Conservation (phyloP, 495 filamentous ascomycete genomes). For the Xylaria castorea region DNA sequence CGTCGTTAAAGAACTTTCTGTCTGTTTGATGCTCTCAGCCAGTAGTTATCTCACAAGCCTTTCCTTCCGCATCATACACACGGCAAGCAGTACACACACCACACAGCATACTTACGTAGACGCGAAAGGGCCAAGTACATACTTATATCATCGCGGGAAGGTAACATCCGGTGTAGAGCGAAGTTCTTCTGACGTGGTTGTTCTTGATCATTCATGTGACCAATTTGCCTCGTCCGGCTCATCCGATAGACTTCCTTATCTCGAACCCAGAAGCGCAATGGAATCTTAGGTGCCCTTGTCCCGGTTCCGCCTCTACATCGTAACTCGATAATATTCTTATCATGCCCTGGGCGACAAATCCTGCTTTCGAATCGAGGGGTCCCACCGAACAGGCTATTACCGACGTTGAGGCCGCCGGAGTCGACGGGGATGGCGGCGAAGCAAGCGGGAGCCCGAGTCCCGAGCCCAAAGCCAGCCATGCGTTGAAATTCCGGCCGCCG, state of each 20-base stretch:
- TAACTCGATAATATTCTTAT: constrained; percentile 18
- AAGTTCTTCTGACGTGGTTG: neutral
- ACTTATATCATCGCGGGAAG: neutral
- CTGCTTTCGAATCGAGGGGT: constrained; percentile 38
- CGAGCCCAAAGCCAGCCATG: neutral
- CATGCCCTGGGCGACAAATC: constrained; percentile 49
- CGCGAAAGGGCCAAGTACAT: neutral
- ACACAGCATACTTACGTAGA: neutral
- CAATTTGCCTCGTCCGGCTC: constrained; percentile 16
- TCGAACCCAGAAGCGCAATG: neutral
- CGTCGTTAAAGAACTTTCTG: neutral
- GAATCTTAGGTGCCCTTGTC: neutral
- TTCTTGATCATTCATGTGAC: constrained; percentile 33
- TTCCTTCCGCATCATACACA: neutral
- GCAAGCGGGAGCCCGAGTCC: constrained; percentile 13
- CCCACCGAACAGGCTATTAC: constrained; percentile 26
- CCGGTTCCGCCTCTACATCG: neutral
- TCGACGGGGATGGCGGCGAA: constrained; percentile 4
- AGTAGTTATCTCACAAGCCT: neutral
- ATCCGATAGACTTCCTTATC: constrained; percentile 27
- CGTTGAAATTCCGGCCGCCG: constrained; percentile 33
- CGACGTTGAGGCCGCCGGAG: constrained; percentile 36
- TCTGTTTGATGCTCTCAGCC: neutral
- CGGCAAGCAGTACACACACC: neutral
- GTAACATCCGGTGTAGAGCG: neutral